Base-by-base conservation (phyloP, 306 rosid species). In the Vigna trinervia region DNA sequence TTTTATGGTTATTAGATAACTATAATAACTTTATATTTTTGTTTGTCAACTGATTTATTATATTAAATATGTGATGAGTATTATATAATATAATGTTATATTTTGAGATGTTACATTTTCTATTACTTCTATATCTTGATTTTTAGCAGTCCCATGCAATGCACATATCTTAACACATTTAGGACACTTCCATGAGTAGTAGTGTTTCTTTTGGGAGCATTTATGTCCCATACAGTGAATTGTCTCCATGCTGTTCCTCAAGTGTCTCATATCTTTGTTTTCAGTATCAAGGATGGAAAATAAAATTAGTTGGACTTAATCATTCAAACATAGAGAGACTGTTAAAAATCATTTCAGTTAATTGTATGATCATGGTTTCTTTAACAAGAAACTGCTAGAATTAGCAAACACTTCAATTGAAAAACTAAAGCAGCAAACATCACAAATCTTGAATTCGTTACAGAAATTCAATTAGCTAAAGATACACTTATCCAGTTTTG, bases 141-240 rank as follows among this genome's bases (percentile, higher is more conserved):
- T 26, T 58, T 34, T 4, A 61, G 11, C 3, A 28, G 43, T 60
- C 12, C 20, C 5, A 60, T 60, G 30, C 30, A 58, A 12, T 28
- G 43, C 43, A 30, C 43, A 6, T 13, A 60, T 12, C 11, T 28
- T 41, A 60, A 30, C 41, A 12, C 41, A 60, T 28, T 30, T 60
- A 14, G 1, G 30, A 6, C 12, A 32, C 69, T 80, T 73, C 56
- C 79, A 15, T 19, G 63, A 32, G 69, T 3, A 20, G 69, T 3
- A 20, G 60, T 8, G 51, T 8, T 63, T 6, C 8, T 13, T 17
- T 52, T 3, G 23, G 58, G 39, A 6, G 13, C 51, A 39, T 72
- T 17, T 15, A 23, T 8, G 8, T 7, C 66, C n/a, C 46, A 36
- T 45, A 1, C 5, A 60, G 41, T 30, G 72, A 58, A 4, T 32